Percentiles rank a stretch among this genome's conserved stretches.
These are phyloP conservation scores for Ensete ventricosum DNA, from an alignment of 176 grass and related monocot species.

Conservation along the genomic window DNA sequence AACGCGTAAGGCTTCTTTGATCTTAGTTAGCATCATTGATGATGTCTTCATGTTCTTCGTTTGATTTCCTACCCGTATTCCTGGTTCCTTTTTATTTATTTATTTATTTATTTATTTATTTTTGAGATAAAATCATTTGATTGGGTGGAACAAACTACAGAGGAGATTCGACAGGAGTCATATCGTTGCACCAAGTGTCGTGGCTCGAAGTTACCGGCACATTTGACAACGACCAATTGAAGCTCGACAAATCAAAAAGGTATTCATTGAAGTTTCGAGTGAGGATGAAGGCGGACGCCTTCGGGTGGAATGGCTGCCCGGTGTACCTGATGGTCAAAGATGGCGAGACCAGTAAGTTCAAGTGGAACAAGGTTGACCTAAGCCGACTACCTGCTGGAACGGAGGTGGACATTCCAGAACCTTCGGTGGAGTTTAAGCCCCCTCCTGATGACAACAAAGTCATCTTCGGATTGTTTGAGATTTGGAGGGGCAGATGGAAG, in stretches of 20 bases:
- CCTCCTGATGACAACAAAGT: no score
- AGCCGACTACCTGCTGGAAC: neutral
- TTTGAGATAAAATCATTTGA: no score
- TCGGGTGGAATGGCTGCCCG: slow-evolving; percentile 19
- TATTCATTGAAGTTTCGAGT: slow-evolving; percentile 1
- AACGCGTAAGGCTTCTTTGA: no score
- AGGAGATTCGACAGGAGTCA: no score
- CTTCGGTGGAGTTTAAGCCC: no score
- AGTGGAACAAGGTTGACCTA: neutral
- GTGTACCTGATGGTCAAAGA: slow-evolving; percentile 21
- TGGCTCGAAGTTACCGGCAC: neutral
- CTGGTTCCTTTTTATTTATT: no score
- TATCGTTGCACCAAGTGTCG: neutral
- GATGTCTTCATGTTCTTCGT: no score
- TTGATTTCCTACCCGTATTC: no score
- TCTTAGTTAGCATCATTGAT: no score
- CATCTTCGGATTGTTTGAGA: slow-evolving; percentile 24
- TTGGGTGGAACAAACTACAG: no score
- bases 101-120: no score
- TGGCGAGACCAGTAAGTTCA: neutral
- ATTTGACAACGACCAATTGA: neutral
- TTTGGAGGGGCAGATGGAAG: slow-evolving; percentile 33
- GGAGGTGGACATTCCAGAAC: no score
- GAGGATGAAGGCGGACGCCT: slow-evolving; percentile 22
- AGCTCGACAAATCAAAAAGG: neutral